Base-by-base conservation (phyloP, 192 early-diverging fungal genomes). In the Hyaloraphidium curvatum region DNA sequence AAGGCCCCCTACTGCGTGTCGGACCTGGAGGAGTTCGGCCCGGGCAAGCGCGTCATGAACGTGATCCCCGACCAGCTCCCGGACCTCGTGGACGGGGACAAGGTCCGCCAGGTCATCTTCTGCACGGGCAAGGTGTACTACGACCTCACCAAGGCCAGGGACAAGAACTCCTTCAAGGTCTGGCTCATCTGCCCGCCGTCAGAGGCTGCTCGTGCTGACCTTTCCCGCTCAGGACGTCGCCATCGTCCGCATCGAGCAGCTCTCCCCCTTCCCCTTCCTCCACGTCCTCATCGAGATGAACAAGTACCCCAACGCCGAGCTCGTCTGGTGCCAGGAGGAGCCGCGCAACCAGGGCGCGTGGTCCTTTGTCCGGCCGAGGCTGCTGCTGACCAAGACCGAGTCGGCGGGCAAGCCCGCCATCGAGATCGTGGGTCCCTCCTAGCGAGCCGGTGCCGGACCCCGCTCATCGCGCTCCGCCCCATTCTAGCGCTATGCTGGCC, bases 61-160 rank as follows among this genome's bases (percentile, higher is more conserved):
- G n/a, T 37, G 7, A 37, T 37, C n/a, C 33, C 33, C 9, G 33
- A 37, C 9, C 9, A 11, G 9, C n/a, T n/a, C n/a, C 33, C 33
- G n/a, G 33, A 64, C 39, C 74, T 93, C 22, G 79, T 75, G 21
- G 73, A 73, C 14, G 82, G 84, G 23, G 85, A 92, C 63, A 64
- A 89, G 60, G 87, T 92, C 70, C 84, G 75, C 63, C 88, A 85
- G 28, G 80, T 94, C 60, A 79, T 97, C 60, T 76, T 97, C 72
- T 97, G 94, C 66, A 72, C 85, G 37, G 94, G 94, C 55, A 91
- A 97, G 66, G 90, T 97, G 37, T 97, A 97, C 79, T 97, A 95
- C 75, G 72, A 84, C 1, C 74, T 93, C 50, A 62, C 82, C 55
- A 77, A 77, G 62, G 90, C 94, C 13, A 82, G 90, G 57, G 81